Base-by-base conservation (phyloP, 2,329 filamentous ascomycete species). In the Sporothrix protearum region DNA sequence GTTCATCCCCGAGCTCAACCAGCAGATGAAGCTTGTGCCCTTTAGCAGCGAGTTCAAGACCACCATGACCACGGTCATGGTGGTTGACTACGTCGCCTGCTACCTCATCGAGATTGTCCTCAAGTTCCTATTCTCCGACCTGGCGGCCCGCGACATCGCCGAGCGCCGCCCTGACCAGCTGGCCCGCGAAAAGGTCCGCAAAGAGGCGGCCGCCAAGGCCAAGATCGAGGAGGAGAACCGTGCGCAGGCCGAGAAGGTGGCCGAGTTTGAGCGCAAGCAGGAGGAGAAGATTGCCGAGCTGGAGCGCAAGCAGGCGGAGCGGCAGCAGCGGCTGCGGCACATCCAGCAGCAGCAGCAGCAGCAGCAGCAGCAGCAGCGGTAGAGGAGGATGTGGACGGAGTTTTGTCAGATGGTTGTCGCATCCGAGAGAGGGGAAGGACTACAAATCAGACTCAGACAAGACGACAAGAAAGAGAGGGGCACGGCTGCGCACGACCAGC, bases 1-100 rank as follows among this genome's bases (percentile, higher is more conserved):
- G 80, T 93, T 99, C 77, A 86, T 98, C 66, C 96, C 96, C 2
- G 96, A 98, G 79, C 89, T 99, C 81, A 99, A 98, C 82, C 88
- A 95, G 81, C 91, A 93, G 81, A 91, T 99, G 83, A 93, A 92
- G 78, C 89, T 99, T 0, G 96, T 99, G 4, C 93, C 93, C 2
- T 99, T 99, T 81, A 91, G 85, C 42, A 86, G 85, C 2, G 93
- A 97, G 77, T 99, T 99, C 87, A 97, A 97, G 85, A 79, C 87
- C 57, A 95, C 91, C 69, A 89, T 99, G 84, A 96, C 93, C 0
- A 81, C 83, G 0, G 86, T 93, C 77, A 99, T 99, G 96, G 80
- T 94, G 7, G 77, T 95, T 47, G 96, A 99, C 81, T 99, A 94
- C 79, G 88, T 83, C 1, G 91, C 91, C 16, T 99, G 96, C 84